Conservation (phyloP, 768 basidiomycete species). For the Boletus rubropictus region DNA sequence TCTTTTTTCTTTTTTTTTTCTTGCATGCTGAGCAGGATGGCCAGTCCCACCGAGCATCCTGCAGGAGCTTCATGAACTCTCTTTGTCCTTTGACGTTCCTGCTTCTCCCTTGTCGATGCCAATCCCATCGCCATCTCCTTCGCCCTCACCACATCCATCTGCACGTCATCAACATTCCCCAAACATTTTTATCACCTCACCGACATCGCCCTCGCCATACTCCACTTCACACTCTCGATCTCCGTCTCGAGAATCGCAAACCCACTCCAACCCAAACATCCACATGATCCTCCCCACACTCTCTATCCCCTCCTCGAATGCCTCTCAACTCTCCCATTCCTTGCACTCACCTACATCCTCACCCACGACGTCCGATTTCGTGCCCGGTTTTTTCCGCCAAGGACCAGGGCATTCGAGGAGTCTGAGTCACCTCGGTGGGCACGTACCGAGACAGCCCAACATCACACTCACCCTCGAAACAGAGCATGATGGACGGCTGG, state of each 20-base stretch:
- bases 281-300: conserved; percentile 11
- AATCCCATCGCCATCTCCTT: conserved; percentile 25
- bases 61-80: conserved; percentile 26
- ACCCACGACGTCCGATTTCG: conserved; percentile 23
- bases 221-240: conserved; percentile 17
- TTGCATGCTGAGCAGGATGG: conserved; percentile 2
- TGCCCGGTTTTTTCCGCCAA: conserved; percentile 8
- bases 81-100: conserved; percentile 21
- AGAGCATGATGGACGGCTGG: conserved; percentile 16
- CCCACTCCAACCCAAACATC: conserved; percentile 3
- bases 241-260: conserved; percentile 16
- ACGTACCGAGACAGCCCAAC: conserved; percentile 21
- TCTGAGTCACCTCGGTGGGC: conserved; percentile 24
- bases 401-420: conserved; percentile 20
- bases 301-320: conserved; percentile 6
- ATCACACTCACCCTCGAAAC: conserved; percentile 28
- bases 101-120: conserved; percentile 13
- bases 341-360: conserved; percentile 28
- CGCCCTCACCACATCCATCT: conserved; percentile 20
- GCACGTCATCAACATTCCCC: conserved; percentile 36
- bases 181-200: conserved; percentile 70
- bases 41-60: conserved; percentile 19
- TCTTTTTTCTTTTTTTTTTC: background rate
- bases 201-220: conserved; percentile 38
- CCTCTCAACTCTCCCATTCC: conserved; percentile 10